These are phyloP conservation scores for Pichia sp. DNA, from an alignment of 1,139 yeast genomes.

Conservation along the genomic window DNA sequence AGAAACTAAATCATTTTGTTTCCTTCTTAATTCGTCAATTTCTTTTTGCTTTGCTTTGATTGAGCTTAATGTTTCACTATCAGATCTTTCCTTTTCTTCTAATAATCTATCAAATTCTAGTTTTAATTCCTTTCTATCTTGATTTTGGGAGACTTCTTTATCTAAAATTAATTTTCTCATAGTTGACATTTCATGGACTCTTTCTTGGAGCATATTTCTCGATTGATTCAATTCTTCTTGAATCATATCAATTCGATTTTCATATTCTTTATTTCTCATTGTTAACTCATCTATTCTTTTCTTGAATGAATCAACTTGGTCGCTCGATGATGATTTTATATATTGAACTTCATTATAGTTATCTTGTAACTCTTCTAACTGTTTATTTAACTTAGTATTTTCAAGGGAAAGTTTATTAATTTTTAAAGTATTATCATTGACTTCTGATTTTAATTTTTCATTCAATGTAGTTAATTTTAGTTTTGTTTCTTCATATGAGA, in stretches of 20 bases:
- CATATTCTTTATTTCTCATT: slow-evolving; percentile 62
- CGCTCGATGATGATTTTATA: slow-evolving; percentile 43
- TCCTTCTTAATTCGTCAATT: slow-evolving; percentile 42
- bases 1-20: slow-evolving; percentile 30
- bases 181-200: slow-evolving; percentile 70
- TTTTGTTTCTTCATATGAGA: slow-evolving; percentile 34
- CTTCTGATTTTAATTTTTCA: slow-evolving; percentile 32
- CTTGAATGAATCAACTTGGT: slow-evolving; percentile 52
- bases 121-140: slow-evolving; percentile 41
- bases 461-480: slow-evolving; percentile 36
- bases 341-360: slow-evolving; percentile 45
- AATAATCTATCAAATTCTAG: slow-evolving; percentile 36
- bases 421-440: slow-evolving; percentile 32
- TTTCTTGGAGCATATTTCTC: slow-evolving; percentile 65
- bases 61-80: slow-evolving; percentile 44
- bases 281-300: slow-evolving; percentile 75
- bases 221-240: slow-evolving; percentile 79
- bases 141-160: slow-evolving; percentile 52
- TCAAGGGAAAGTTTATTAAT: slow-evolving; percentile 41
- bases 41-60: slow-evolving; percentile 48
- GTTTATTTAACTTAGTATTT: slow-evolving; percentile 45
- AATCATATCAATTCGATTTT: slow-evolving; percentile 53
- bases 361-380: slow-evolving; percentile 44
- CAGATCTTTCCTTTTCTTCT: slow-evolving; percentile 58
- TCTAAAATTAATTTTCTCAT: slow-evolving; percentile 66